These are phyloP conservation scores for Morella rubra DNA, from an alignment of 306 rosid genomes.

Conservation along the genomic window DNA sequence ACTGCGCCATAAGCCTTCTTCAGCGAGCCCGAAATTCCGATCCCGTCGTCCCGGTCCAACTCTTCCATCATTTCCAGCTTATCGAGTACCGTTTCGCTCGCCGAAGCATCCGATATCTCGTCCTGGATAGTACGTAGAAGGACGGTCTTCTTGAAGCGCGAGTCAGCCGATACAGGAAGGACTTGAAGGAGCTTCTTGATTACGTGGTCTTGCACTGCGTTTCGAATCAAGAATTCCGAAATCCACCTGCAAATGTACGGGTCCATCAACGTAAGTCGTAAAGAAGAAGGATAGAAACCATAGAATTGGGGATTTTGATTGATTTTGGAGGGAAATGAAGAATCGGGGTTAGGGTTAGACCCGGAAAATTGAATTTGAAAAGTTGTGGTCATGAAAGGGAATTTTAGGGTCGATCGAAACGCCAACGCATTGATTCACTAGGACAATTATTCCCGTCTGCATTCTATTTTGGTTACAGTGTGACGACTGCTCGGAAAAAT, in stretches of 20 bases:
- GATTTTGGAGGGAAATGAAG: neutral
- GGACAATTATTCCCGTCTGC: neutral
- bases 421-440: too few species aligned
- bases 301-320: neutral
- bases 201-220: conserved; percentile 37
- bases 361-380: neutral
- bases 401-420: neutral
- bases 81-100: conserved; percentile 46
- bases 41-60: conserved; percentile 32
- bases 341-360: neutral
- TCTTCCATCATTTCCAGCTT: conserved; percentile 51
- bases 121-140: conserved; percentile 61
- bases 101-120: conserved; percentile 34
- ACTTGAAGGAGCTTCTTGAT: conserved; percentile 31
- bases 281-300: neutral
- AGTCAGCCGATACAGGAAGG: conserved; percentile 48
- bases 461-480: too few species aligned
- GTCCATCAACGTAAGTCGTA: conserved; percentile 26
- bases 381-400: too few species aligned
- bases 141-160: conserved; percentile 52
- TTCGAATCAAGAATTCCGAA: conserved; percentile 58
- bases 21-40: conserved; percentile 31
- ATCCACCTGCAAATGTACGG: conserved; percentile 55
- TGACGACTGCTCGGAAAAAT: too few species aligned
- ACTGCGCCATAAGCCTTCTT: conserved; percentile 64